Percentiles rank a stretch among this genome's conserved stretches.
Conservation (phyloP, 2,329 filamentous ascomycete genomes). For the Nothopassalora personata region DNA sequence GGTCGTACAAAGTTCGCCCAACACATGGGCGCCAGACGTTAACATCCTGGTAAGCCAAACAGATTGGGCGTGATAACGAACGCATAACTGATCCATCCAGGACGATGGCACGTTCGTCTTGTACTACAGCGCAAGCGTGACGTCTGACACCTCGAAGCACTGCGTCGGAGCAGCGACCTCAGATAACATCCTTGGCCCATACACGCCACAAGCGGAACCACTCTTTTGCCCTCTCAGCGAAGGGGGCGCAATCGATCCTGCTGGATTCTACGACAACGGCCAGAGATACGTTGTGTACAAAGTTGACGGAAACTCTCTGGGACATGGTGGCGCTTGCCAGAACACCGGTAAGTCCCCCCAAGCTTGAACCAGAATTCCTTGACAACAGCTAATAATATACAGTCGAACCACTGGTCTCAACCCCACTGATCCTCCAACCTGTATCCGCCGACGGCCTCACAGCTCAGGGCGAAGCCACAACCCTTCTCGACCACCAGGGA, state of each 20-base stretch:
- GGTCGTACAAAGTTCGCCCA: constrained; percentile 44
- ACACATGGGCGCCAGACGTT: constrained; percentile 61
- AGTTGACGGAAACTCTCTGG: constrained; percentile 34
- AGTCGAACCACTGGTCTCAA: constrained; percentile 29
- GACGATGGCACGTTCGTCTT: constrained; percentile 31
- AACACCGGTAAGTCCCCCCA: constrained; percentile 23
- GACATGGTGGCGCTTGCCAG: constrained; percentile 27
- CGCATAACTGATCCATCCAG: constrained; percentile 28
- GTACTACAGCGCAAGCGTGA: constrained; percentile 33
- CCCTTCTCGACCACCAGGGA: constrained; percentile 29
- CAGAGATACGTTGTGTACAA: constrained; percentile 33
- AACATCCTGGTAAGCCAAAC: constrained; percentile 35
- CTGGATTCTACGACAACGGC: constrained; percentile 30
- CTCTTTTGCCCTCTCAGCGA: constrained; percentile 27
- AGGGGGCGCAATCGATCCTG: constrained; percentile 34
- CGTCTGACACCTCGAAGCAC: constrained; percentile 24
- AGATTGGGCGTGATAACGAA: not conserved
- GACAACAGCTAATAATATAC: not conserved
- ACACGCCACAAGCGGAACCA: constrained; percentile 24
- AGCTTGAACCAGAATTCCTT: constrained; percentile 3
- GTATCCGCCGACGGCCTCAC: constrained; percentile 31
- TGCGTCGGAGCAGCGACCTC: constrained; percentile 34
- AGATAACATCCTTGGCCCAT: constrained; percentile 25
- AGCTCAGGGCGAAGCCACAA: constrained; percentile 22
- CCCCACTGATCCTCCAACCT: constrained; percentile 31